These are phyloP conservation scores for Cladosporium phlei DNA, from an alignment of 2,329 filamentous ascomycete genomes.

Conservation along the genomic window DNA sequence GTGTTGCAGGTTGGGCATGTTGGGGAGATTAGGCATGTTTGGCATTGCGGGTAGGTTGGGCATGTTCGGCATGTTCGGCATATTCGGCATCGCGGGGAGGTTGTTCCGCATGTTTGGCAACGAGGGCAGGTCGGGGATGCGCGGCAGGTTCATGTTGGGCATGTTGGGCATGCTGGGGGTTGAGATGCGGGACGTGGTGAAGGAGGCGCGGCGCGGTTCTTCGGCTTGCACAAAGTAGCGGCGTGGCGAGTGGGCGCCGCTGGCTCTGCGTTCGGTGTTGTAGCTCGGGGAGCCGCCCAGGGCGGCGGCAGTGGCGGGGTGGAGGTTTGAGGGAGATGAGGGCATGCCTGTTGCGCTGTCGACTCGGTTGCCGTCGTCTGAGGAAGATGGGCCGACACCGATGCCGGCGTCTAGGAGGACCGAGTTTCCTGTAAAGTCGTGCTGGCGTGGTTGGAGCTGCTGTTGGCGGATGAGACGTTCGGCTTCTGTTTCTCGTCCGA, in stretches of 20 bases:
- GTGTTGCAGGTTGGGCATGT: slow-evolving; percentile 21
- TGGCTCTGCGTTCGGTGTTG: slow-evolving; percentile 17
- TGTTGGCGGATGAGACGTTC: slow-evolving; percentile 29
- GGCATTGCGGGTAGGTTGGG: slow-evolving; percentile 14
- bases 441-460: slow-evolving; percentile 25
- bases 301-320: slow-evolving; percentile 14
- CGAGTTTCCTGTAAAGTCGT: slow-evolving; percentile 33
- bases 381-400: slow-evolving; percentile 18
- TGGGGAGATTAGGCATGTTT: slow-evolving; percentile 28
- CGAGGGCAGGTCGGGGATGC: slow-evolving; percentile 12
- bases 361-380: slow-evolving; percentile 18
- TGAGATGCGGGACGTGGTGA: slow-evolving; percentile 23
- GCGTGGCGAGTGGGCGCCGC: slow-evolving; percentile 26
- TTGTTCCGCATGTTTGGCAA: slow-evolving; percentile 30
- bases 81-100: slow-evolving; percentile 22
- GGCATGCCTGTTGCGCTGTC: slow-evolving; percentile 20
- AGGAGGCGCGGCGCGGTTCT: slow-evolving; percentile 19
- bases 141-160: slow-evolving; percentile 16
- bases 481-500: slow-evolving; percentile 32
- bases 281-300: slow-evolving; percentile 16
- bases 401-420: slow-evolving; percentile 32
- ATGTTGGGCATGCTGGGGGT: slow-evolving; percentile 29
- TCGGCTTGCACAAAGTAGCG: slow-evolving; percentile 31
- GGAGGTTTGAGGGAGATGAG: slow-evolving; percentile 17
- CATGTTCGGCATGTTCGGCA: slow-evolving; percentile 17